Evolutionary conservation across 805 yeast genomes (phyloP).

Genomic region (Candida alai): DNA sequence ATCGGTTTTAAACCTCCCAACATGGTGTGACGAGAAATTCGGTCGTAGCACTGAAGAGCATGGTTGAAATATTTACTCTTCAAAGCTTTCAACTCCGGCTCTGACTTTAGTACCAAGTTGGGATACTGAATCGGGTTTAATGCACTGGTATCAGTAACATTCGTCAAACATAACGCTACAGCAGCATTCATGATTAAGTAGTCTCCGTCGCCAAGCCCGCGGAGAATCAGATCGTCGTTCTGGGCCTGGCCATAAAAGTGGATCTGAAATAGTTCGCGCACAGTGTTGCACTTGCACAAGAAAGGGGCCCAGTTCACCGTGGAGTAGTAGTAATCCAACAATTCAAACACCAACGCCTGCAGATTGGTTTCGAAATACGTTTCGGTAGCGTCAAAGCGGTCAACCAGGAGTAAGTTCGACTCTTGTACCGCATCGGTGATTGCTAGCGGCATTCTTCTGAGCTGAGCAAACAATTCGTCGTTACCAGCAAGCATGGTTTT

Average conservation of each 20-base stretch:
- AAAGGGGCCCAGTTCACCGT: constrained; percentile 15
- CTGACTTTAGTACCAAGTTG: constrained; percentile 6
- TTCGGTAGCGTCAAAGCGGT: background rate
- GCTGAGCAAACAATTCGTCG: constrained; percentile 19
- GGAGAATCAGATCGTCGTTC: constrained; percentile 3
- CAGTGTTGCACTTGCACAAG: constrained; percentile 11
- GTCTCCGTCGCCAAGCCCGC: constrained; percentile 23
- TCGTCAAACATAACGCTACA: constrained; percentile 21
- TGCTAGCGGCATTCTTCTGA: constrained; percentile 22
- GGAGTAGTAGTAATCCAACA: constrained; percentile 19
- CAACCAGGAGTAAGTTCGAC: constrained; percentile 10
- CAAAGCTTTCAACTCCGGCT: constrained; percentile 12
- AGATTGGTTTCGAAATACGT: constrained; percentile 8
- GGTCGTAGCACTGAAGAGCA: constrained; percentile 49
- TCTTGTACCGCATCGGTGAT: constrained; percentile 15
- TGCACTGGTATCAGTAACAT: constrained; percentile 11
- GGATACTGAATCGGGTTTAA: constrained; percentile 11
- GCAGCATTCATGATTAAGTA: constrained; percentile 28
- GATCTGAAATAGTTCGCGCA: constrained; percentile 19
- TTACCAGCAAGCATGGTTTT: constrained; percentile 18
- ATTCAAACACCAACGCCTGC: constrained; percentile 19
- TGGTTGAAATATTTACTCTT: constrained; percentile 17
- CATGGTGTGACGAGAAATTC: constrained; percentile 36
- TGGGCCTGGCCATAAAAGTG: constrained; percentile 18
- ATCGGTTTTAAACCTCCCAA: constrained; percentile 45